A percentile compares a stretch with the other conserved stretches of the same genome.
These are phyloP conservation scores for Articulospora tetracladia DNA, from an alignment of 495 filamentous ascomycete species.

Conservation along the genomic window DNA sequence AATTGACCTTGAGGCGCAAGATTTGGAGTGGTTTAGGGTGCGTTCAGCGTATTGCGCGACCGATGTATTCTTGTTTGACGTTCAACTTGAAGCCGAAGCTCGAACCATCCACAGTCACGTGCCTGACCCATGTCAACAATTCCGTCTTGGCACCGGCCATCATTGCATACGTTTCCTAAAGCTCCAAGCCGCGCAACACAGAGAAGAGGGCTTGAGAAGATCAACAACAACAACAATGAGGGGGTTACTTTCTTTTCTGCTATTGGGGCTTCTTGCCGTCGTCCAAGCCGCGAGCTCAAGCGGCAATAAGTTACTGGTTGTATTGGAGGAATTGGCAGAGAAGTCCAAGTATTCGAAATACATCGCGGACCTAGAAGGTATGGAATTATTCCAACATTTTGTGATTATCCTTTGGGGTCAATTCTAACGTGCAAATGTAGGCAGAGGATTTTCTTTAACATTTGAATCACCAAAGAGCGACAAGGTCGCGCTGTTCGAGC, in stretches of 20 bases:
- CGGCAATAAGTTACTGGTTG: constrained; percentile 78
- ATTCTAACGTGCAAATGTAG: constrained; percentile 38
- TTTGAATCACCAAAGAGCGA: constrained; percentile 87
- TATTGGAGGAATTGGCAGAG: constrained; percentile 78
- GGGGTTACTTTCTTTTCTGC: constrained; percentile 66
- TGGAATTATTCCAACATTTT: constrained; percentile 11
- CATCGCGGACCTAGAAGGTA: constrained; percentile 78
- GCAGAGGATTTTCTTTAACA: constrained; percentile 72
- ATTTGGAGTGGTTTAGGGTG: not conserved
- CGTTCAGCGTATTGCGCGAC: not conserved
- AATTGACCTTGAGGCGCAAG: constrained; percentile 8
- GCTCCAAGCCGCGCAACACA: constrained; percentile 17
- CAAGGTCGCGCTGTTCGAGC: constrained; percentile 73
- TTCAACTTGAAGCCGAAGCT: constrained; percentile 24
- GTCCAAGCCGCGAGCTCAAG: constrained; percentile 76
- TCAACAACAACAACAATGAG: constrained; percentile 55
- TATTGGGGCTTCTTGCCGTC: constrained; percentile 58
- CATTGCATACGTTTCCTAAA: constrained; percentile 31
- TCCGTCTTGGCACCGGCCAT: constrained; percentile 23
- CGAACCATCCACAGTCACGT: constrained; percentile 24
- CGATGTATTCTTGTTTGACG: not conserved
- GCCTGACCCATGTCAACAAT: constrained; percentile 11
- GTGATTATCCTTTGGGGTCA: constrained; percentile 2
- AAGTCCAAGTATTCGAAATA: constrained; percentile 79
- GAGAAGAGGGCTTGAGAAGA: constrained; percentile 18